phyloP scores from a whole-genome alignment of 1,284 basidiomycete genomes.

The Cutaneotrichosporon cavernicola region DNA sequence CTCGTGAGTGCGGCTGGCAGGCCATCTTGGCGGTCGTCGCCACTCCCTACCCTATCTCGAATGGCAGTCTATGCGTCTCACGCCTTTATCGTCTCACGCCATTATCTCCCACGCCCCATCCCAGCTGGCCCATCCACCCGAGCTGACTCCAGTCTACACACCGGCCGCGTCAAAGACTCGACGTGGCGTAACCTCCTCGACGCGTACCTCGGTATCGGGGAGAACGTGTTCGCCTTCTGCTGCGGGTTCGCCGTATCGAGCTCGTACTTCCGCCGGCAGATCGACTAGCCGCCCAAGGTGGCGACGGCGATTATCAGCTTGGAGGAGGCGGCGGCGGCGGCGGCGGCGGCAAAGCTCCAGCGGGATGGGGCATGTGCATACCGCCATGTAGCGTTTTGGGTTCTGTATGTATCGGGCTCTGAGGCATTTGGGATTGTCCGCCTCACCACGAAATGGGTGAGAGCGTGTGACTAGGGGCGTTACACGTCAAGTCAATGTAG shows the following conservation, averaged over 20 bases:
- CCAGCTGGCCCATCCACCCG: neutral
- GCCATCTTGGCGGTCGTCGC: neutral
- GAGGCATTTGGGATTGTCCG: neutral
- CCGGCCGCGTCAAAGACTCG: constrained; percentile 70
- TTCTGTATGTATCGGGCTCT: neutral
- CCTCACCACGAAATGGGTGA: too few relatives aligned
- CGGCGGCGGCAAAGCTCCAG: neutral
- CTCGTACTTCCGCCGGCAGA: constrained; percentile 59
- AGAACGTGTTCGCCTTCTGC: constrained; percentile 79
- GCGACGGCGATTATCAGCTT: neutral
- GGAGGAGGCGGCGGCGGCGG: too few relatives aligned
- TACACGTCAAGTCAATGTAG: too few relatives aligned
- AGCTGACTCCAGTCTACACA: constrained; percentile 59
- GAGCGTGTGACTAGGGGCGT: too few relatives aligned
- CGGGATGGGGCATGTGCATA: neutral
- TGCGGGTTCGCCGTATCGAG: constrained; percentile 80
- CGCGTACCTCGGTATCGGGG: constrained; percentile 80
- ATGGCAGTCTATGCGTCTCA: too few relatives aligned
- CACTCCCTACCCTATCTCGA: too few relatives aligned
- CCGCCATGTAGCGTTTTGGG: neutral
- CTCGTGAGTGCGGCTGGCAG: constrained; percentile 30
- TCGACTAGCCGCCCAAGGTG: constrained; percentile 11
- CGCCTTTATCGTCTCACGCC: neutral
- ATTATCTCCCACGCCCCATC: neutral
- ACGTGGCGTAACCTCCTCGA: constrained; percentile 73